Conservation (phyloP, 768 basidiomycete species). For the Tricholoma terreum region DNA sequence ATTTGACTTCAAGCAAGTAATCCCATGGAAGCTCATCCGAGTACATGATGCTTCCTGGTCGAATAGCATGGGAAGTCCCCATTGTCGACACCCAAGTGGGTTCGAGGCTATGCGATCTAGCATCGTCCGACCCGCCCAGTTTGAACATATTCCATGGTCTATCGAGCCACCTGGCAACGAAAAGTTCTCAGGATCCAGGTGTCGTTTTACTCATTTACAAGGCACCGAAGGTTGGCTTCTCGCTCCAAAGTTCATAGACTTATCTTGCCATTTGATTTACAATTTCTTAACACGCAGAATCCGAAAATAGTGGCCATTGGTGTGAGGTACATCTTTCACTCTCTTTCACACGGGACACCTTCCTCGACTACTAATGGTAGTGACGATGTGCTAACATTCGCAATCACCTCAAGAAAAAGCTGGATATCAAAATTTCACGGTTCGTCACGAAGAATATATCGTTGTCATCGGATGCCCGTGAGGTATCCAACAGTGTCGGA, state of each 20-base stretch:
- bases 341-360: neutral
- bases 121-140: no score
- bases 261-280: no score
- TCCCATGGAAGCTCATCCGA: no score
- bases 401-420: conserved; percentile 39
- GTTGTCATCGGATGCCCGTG: conserved; percentile 36
- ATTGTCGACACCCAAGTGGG: no score
- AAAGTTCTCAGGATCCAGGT: neutral
- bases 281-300: neutral
- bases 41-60: no score
- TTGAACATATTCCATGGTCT: no score
- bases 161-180: neutral
- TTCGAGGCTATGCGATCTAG: no score
- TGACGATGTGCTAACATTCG: conserved; percentile 39
- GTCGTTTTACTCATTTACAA: neutral
- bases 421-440: conserved; percentile 39
- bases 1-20: no score
- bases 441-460: conserved; percentile 14
- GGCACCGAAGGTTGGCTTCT: neutral
- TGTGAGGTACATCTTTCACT: conserved; percentile 25
- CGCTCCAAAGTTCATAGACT: no score
- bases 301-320: conserved; percentile 31
- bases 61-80: no score
- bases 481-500: conserved; percentile 42
- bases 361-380: conserved; percentile 18